Percentiles rank a stretch among this genome's conserved stretches.
phyloP scores from a whole-genome alignment of 2,329 filamentous ascomycete genomes.

The Lasiodiplodia citricola region DNA sequence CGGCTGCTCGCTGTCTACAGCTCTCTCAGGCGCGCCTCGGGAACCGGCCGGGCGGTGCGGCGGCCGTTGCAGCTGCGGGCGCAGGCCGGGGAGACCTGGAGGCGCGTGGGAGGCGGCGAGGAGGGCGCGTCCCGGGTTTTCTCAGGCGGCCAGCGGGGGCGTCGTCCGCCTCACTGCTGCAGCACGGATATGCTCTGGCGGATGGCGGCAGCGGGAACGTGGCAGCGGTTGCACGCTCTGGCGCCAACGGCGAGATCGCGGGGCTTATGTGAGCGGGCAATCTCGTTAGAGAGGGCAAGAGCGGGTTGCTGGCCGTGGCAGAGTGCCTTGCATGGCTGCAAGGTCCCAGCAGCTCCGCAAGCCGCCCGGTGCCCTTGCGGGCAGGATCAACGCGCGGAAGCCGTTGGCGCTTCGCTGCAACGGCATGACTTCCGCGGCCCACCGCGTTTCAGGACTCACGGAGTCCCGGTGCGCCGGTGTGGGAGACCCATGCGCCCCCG shows the following conservation, averaged over 20 bases:
- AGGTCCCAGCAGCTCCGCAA: neutral
- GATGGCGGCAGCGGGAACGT: conserved; percentile 11
- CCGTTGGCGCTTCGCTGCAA: conserved; percentile 7
- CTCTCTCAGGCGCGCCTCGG: neutral
- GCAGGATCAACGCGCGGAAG: neutral
- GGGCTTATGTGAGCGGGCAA: conserved; percentile 22
- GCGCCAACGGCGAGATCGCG: conserved; percentile 13
- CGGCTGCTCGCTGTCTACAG: conserved; percentile 6
- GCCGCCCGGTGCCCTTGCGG: neutral
- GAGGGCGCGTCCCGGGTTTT: conserved; percentile 9
- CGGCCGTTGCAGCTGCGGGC: conserved; percentile 14
- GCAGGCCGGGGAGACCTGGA: conserved; percentile 11
- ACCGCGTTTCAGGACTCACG: conserved; percentile 12
- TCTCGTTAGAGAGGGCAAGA: neutral
- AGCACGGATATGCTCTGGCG: conserved; percentile 14
- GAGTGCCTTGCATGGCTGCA: conserved; percentile 22
- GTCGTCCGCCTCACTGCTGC: conserved; percentile 18
- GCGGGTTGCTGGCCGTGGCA: neutral
- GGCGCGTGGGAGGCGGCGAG: neutral
- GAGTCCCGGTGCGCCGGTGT: conserved; percentile 12
- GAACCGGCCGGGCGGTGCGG: conserved; percentile 2
- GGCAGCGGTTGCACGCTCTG: conserved; percentile 6
- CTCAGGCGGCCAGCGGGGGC: neutral
- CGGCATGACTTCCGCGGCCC: conserved; percentile 21
- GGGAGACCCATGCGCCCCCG: neutral